Evolutionary conservation across 306 rosid species (phyloP), one percentile per base, ranked within the genome.

Genomic region (Styphnolobium japonicum): DNA sequence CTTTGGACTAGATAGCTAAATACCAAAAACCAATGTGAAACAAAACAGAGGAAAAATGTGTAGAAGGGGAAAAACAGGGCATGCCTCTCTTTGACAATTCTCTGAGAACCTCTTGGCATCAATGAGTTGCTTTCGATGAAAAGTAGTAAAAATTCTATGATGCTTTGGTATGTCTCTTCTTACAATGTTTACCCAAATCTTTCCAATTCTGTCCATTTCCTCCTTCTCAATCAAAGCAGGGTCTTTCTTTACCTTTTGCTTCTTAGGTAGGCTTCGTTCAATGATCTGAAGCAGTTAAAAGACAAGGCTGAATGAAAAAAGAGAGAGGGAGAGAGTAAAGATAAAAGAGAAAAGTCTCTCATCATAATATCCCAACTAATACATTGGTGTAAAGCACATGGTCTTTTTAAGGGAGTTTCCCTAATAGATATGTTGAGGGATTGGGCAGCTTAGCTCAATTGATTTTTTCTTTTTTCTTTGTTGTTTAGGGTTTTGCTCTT

Each of bases 1-100:
- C 66, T 8, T 53, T 45, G 42, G 42, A 71, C 79, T 71, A 65
- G 40, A 80, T 42, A 51, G 51, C 56, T 36, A 56, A 25, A 51
- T 80, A 61, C 60, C 60, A 66, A 43, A 82, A 82, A 56, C 61
- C 42, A 68, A 27, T n/a, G n/a, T 18, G 19, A 52, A 69, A 74
- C 21, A 73, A 56, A 71, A 66, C 48, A 58, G 33, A 73, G 33
- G 58, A 67, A n/a, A 21, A 78, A 60, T 61, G 45, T 36, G 53
- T 19, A 60, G 27, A 60, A 57, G 43, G 60, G 34, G 73, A 10
- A 52, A 70, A 73, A 75, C 75, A 67, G 52, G 34, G 79, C 90
- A 62, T 89, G 82, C 99, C 97, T 96, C 99, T 92, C 98, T 93
- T 88, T 96, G 99, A 86, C 99, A 96, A 85, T 53, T 87, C 79